phyloP scores from a whole-genome alignment of 257 asterid genomes.

The Salvia miltiorrhiza region DNA sequence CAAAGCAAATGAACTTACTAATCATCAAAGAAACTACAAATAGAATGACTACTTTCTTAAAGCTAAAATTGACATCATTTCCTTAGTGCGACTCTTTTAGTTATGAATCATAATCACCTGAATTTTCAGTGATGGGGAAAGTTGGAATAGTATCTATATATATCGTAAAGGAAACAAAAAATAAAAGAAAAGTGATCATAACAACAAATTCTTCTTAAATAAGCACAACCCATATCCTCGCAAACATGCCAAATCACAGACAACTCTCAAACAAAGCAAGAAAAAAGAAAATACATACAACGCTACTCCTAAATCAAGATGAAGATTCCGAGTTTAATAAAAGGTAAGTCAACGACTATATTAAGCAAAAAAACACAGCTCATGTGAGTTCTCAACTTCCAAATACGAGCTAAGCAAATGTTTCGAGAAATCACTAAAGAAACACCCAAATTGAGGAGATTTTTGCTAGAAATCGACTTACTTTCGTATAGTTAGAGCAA shows the following conservation, averaged over 20 bases:
- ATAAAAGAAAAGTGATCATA: background rate
- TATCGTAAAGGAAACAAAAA: background rate
- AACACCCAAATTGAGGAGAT: background rate
- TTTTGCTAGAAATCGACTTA: constrained; percentile 12
- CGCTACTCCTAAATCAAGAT: background rate
- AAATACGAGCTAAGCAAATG: background rate
- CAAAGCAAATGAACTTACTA: background rate
- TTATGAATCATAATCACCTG: background rate
- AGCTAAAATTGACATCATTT: background rate
- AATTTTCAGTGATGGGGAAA: background rate
- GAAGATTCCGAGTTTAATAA: background rate
- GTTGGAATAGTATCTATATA: background rate
- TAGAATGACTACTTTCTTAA: background rate
- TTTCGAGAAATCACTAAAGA: background rate
- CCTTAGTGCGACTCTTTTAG: background rate
- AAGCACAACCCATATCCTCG: background rate
- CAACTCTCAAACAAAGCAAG: background rate
- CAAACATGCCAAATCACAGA: background rate
- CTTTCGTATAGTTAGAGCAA: constrained; percentile 11
- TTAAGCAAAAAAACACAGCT: constrained; percentile 1
- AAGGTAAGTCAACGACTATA: background rate
- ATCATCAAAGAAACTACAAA: background rate
- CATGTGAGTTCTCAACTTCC: constrained; percentile 5
- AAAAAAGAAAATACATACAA: background rate
- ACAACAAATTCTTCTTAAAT: background rate